These are phyloP conservation scores for Lipomyces lipofer DNA, from an alignment of 805 yeast species.

Conservation along the genomic window DNA sequence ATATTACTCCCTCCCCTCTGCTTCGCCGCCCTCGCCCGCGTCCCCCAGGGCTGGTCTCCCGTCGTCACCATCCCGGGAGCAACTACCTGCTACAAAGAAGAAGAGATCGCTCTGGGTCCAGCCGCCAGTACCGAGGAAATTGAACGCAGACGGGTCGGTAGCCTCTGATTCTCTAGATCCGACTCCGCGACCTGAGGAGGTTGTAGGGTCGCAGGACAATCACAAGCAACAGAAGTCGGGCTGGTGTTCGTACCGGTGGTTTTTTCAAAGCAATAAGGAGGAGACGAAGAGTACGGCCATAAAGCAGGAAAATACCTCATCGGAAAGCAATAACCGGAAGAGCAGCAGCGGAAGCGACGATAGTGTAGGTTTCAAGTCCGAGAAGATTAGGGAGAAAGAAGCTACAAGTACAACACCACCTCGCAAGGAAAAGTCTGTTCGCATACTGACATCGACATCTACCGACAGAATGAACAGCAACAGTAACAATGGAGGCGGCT, in stretches of 20 bases:
- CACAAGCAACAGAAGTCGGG: slow-evolving; percentile 6
- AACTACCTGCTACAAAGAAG: not conserved
- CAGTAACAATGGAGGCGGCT: slow-evolving; percentile 6
- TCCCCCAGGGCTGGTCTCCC: not conserved
- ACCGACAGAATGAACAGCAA: not conserved
- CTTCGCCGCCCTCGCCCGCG: slow-evolving; percentile 26
- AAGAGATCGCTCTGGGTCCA: not conserved
- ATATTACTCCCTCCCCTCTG: slow-evolving; percentile 25
- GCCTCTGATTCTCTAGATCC: slow-evolving; percentile 15
- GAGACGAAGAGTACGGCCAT: no score
- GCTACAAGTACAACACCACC: not conserved
- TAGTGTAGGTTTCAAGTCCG: slow-evolving; percentile 6
- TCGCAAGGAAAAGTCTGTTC: not conserved
- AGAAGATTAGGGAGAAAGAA: slow-evolving; percentile 5
- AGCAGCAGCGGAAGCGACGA: slow-evolving; percentile 11
- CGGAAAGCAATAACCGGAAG: not conserved
- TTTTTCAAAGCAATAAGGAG: no score
- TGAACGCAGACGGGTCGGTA: slow-evolving; percentile 16
- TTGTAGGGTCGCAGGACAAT: not conserved
- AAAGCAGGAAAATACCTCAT: not conserved
- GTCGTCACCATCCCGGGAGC: not conserved
- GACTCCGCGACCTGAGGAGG: not conserved
- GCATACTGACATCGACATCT: not conserved
- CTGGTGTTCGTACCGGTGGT: not conserved
- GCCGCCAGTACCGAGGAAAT: slow-evolving; percentile 19